Base-by-base conservation (phyloP, 805 yeast genomes). In the Wickerhamiella parazyma region DNA sequence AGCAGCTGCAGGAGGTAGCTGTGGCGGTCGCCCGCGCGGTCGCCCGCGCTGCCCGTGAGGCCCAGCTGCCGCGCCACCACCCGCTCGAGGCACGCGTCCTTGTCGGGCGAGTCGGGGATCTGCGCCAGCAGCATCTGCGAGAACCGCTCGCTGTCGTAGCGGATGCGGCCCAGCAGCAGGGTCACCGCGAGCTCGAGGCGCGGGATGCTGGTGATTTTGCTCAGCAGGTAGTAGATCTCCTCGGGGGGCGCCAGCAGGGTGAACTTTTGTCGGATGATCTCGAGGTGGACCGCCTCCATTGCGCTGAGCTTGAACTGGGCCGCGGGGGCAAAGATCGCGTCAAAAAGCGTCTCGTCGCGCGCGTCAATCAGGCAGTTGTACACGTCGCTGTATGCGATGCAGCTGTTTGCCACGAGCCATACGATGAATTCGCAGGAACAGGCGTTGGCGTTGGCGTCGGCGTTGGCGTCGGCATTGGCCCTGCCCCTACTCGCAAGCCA, bases 331-430 rank as follows among this genome's bases (percentile, higher is more conserved):
- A 39, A 39, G 21, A 39, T 31, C 16, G 33, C 8, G 16, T 39
- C 42, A 31, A 24, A 40, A n/a, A 40, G 17, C 18, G 11, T 17
- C 12, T 33, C 33, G 16, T 40, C 22, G 26, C 28, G 24, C 14
- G 10, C 24, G 21, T 40, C 43, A 12, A 40, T 20, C 25, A 40
- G 21, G 21, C 26, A 8, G 17, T 33, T 40, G 38, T 40, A 40
- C 17, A 33, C 38, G 16, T 40, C 43, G 20, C 37, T 31, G 26
- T 33, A 40, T 12, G 35, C 24, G 10, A 40, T n/a, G 36, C 37
- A 40, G 19, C 18, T 33, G 22, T 33, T 40, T 4, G 43, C 33
- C 4, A 33, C 17, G 12, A 20, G 21, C 43, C 43, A 33, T 2
- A 29, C 38, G 22, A 33, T 33, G 10, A 40, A 24, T 11, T 33